A percentile compares a stretch with the other conserved stretches of the same genome.
Conservation (phyloP, 495 filamentous ascomycete genomes). For the Podospora bellae-mahoneyi region DNA sequence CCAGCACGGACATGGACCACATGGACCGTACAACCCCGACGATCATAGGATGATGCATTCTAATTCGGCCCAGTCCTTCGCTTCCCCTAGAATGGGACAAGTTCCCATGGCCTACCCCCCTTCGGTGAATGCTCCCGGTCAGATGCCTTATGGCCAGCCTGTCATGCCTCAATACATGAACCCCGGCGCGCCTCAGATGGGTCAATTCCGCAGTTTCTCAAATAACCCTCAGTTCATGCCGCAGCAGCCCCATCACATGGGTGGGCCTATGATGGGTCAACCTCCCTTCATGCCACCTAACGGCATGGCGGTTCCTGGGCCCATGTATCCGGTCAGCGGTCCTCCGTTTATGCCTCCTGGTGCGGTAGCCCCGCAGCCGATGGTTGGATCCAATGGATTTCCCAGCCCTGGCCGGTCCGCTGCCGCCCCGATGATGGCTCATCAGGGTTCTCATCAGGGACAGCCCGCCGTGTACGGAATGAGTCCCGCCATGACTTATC, state of each 20-base stretch:
- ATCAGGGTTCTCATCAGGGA: constrained; percentile 67
- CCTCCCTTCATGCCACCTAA: constrained; percentile 57
- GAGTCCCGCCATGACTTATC: constrained; percentile 63
- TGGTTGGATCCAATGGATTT: constrained; percentile 65
- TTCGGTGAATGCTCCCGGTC: constrained; percentile 63
- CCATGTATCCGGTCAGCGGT: constrained; percentile 62
- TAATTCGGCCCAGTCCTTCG: constrained; percentile 69
- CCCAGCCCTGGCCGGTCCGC: constrained; percentile 76
- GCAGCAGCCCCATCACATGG: constrained; percentile 61
- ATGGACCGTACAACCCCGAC: constrained; percentile 62
- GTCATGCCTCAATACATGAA: constrained; percentile 68
- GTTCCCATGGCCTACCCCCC: constrained; percentile 67
- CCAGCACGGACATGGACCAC: constrained; percentile 61
- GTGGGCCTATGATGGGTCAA: constrained; percentile 75
- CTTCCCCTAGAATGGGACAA: constrained; percentile 72
- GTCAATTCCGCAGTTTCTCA: constrained; percentile 50
- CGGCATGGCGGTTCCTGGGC: constrained; percentile 58
- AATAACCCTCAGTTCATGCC: constrained; percentile 64
- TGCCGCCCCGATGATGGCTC: constrained; percentile 71
- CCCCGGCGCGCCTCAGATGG: constrained; percentile 59
- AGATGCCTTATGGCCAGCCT: constrained; percentile 68
- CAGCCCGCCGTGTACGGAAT: constrained; percentile 63
- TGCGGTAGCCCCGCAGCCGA: constrained; percentile 57
- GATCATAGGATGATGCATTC: constrained; percentile 85
- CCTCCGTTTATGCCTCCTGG: constrained; percentile 62